phyloP scores from a whole-genome alignment of 495 filamentous ascomycete genomes.

The Penicillium nucicola region DNA sequence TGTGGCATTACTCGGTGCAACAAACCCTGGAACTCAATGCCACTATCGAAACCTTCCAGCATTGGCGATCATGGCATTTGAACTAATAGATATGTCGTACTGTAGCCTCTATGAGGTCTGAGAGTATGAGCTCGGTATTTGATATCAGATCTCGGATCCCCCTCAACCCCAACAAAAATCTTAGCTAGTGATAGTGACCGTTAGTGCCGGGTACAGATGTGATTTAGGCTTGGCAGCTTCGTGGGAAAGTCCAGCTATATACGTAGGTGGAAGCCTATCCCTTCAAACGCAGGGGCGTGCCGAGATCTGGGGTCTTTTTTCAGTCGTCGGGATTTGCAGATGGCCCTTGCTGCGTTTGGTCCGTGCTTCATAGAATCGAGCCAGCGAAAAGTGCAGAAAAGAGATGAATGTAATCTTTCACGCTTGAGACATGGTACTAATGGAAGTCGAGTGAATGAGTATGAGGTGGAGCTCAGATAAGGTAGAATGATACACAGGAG shows the following conservation, averaged over 20 bases:
- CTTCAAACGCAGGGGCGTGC: slow-evolving; percentile 22
- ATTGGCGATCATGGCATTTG: not conserved
- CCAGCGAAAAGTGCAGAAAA: not conserved
- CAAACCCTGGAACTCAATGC: slow-evolving; percentile 9
- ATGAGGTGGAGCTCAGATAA: too few species aligned
- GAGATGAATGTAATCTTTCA: not conserved
- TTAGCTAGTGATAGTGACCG: not conserved
- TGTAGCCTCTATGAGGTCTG: not conserved
- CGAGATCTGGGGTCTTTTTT: slow-evolving; percentile 7
- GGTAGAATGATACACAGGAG: too few species aligned
- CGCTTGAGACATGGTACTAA: not conserved
- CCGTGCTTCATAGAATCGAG: slow-evolving; percentile 14
- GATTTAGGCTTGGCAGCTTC: slow-evolving; percentile 8
- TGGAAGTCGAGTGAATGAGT: too few species aligned
- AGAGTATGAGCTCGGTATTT: not conserved
- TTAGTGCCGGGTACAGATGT: not conserved
- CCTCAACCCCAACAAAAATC: not conserved
- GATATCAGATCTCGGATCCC: not conserved
- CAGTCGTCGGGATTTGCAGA: not conserved
- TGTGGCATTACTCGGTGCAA: slow-evolving; percentile 23
- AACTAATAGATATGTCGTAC: not conserved
- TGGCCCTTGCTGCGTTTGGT: slow-evolving; percentile 19
- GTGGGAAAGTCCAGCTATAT: not conserved
- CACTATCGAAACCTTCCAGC: slow-evolving; percentile 17
- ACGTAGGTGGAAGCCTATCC: slow-evolving; percentile 14